phyloP scores from a whole-genome alignment of 1,284 basidiomycete genomes.

The Ceratobasidium theobromae region DNA sequence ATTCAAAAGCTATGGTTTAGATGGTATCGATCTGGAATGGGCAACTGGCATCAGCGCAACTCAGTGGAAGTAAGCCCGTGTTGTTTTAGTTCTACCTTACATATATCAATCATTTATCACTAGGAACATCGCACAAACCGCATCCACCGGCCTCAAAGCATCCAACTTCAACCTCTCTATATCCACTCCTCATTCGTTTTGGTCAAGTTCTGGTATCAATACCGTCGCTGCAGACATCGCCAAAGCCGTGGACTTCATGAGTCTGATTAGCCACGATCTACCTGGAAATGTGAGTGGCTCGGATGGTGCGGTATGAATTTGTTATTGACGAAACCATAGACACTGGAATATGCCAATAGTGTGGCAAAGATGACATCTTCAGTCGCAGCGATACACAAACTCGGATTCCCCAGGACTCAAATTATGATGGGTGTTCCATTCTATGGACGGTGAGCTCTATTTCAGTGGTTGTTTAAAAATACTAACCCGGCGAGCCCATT shows the following conservation, averaged over 20 bases:
- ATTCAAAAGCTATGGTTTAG: background rate
- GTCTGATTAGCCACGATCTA: conserved; percentile 20
- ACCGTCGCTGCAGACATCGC: conserved; percentile 24
- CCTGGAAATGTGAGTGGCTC: conserved; percentile 20
- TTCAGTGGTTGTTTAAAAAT: background rate
- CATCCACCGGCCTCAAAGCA: conserved; percentile 1
- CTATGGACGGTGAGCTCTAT: conserved; percentile 12
- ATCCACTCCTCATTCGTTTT: conserved; percentile 22
- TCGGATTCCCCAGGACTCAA: conserved; percentile 17
- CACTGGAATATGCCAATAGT: conserved; percentile 19
- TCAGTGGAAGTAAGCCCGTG: conserved; percentile 1
- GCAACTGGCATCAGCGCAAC: conserved; percentile 17
- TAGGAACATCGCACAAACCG: conserved; percentile 15
- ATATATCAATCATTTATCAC: background rate
- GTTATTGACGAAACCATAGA: background rate
- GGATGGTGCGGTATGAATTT: background rate
- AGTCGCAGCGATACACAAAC: conserved; percentile 7
- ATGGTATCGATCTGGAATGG: conserved; percentile 31
- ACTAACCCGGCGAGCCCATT: background rate
- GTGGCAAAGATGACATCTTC: conserved; percentile 9
- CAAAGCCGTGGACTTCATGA: conserved; percentile 19
- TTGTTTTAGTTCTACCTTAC: background rate
- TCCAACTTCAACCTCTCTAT: conserved; percentile 8
- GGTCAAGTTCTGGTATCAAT: conserved; percentile 30
- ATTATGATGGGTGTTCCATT: conserved; percentile 33